Conservation (phyloP, 352 stramenopile genomes). For the Globisporangium megalacanthum region DNA sequence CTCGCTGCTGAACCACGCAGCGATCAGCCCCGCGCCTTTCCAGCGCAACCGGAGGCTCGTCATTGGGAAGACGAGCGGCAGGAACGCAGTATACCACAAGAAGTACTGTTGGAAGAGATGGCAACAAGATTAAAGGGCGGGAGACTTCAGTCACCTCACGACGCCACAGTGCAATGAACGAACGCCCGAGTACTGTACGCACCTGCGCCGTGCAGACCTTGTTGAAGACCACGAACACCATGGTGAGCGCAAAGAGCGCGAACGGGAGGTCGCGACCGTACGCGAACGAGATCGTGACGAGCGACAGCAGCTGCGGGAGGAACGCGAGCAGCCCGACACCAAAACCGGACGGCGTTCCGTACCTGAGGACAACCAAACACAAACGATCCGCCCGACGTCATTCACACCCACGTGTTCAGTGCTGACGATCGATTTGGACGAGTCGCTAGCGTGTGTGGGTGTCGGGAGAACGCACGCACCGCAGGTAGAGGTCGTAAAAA, state of each 20-base stretch:
- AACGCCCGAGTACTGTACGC: too few relatives aligned
- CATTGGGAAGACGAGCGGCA: conserved; percentile 83
- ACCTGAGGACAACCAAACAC: conserved; percentile 27
- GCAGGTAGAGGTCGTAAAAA: conserved; percentile 99
- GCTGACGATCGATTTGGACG: too few relatives aligned
- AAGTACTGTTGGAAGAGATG: too few relatives aligned
- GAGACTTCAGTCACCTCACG: too few relatives aligned
- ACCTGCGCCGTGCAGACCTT: conserved; percentile 91
- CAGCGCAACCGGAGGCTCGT: conserved; percentile 57
- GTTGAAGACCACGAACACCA: conserved; percentile 98
- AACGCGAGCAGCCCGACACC: conserved; percentile 78
- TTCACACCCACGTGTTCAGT: too few relatives aligned
- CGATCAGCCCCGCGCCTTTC: conserved; percentile 61
- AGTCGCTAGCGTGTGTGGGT: too few relatives aligned
- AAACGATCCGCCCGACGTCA: background rate
- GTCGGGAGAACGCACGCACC: too few relatives aligned
- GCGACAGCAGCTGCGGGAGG: conserved; percentile 71
- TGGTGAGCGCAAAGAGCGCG: conserved; percentile 96
- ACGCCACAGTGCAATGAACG: too few relatives aligned
- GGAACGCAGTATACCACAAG: conserved; percentile 95
- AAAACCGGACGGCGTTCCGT: conserved; percentile 74
- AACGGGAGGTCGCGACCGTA: conserved; percentile 89
- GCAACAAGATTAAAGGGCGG: too few relatives aligned
- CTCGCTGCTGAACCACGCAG: conserved; percentile 70
- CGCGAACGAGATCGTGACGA: conserved; percentile 64